Base-by-base conservation (phyloP, 495 filamentous ascomycete species). In the Copromyces sp. region DNA sequence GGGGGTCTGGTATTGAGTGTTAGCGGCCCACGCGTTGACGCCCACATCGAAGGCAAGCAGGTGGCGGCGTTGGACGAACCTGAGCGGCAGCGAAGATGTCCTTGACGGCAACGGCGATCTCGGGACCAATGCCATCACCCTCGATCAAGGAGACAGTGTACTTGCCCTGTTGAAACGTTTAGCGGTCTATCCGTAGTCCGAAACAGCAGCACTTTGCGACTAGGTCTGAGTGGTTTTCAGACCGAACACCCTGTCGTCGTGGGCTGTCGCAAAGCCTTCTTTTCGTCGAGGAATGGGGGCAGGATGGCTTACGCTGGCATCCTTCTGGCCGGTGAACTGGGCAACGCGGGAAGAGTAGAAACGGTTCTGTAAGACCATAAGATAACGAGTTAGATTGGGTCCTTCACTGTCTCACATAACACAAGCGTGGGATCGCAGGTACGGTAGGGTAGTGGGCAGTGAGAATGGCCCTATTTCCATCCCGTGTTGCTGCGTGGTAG, bases 91-190 rank as follows among this genome's bases (percentile, higher is more conserved):
- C 87, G 84, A 96, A 99, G 82, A 99, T 98, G 81, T 97, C 92
- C 87, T 97, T 98, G 74, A 99, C 93, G 38, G 94, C 94, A 83
- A 96, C 93, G 75, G 95, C 90, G 79, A 99, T 98, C 84, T 99
- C 94, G 71, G 95, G 95, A 73, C 95, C 95, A 80, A 99, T 99
- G 81, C 95, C 95, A 79, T 98, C 95, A 84, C 95, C 95, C 86
- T 99, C 95, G 76, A 99, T 99, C 82, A 99, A 87, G 77, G 93
- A 95, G 78, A 98, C 95, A 59, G 91, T 93, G 88, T 92, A 99
- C 82, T 93, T 93, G 78, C 95, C 95, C 95, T 98, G 75, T 53
- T 68, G 9, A n/a, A 16, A 68, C 14, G 39, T 77, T 78, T 72
- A 77, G 77, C 68, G 39, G 29, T 35, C 53, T 37, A 65, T 65